Evolutionary conservation across 2,329 filamentous ascomycete species (phyloP), one percentile per base, ranked within the genome.

Genomic region (Botrytis aclada): DNA sequence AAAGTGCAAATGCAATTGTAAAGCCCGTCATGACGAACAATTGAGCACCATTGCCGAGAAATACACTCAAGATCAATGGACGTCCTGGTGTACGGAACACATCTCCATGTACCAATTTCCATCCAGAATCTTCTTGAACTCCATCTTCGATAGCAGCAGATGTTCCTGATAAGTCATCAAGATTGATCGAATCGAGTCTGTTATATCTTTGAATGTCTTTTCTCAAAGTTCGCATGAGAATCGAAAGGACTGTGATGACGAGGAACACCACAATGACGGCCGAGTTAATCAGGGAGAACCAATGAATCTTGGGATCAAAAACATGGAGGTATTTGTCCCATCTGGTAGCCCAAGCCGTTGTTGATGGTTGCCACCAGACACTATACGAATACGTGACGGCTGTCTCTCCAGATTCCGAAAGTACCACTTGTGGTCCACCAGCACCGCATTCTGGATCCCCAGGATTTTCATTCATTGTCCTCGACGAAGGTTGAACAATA

Each of bases 311-410:
- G 70, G 96, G 95, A 82, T 98, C 95, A 80, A 95, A 97, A 43
- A 99, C 95, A 80, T 98, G 95, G 51, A 99, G 87, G 81, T 98
- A 98, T 83, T 97, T 98, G 86, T 99, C 96, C 96, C 96, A 99
- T 76, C 96, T 89, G 20, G 96, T 99, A 41, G 96, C 96, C 91
- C 97, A 99, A 1, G 92, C 93, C 1, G 95, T 98, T 0, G 87
- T 81, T 0, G 94, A 98, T 77, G 90, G 89, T 73, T 87, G 88
- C 96, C 96, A 99, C 83, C 91, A 92, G 22, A 98, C 93, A 77
- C 92, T 94, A 84, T 99, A 99, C 8, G 94, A 97, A 85, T 93
- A 99, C 3, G 90, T 88, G 34, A 98, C 93, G 32, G 87, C 84
- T 32, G 88, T 94, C 22, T 88, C 86, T 3, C 85, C 85, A 8